A percentile compares a stretch with the other conserved stretches of the same genome.
Evolutionary conservation across 352 stramenopile genomes (phyloP).

Genomic region (Pythium biforme): DNA sequence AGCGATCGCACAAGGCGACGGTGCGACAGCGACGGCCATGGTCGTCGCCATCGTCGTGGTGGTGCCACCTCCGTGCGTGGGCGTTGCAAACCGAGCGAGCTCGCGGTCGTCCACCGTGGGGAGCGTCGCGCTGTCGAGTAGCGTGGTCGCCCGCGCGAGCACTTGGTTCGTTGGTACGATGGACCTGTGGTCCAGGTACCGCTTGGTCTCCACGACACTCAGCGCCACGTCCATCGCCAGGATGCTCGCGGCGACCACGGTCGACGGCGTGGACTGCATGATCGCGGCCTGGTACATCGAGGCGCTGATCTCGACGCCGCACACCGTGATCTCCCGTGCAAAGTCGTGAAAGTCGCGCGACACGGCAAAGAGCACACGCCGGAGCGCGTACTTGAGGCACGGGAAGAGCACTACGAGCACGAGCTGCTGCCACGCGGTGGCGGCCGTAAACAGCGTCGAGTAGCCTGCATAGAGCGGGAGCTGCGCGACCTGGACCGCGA

Average conservation of each 20-base stretch:
- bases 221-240: not conserved
- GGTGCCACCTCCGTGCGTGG: not conserved
- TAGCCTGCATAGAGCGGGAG: not conserved
- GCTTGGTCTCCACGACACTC: not conserved
- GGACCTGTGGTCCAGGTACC: not conserved
- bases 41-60: not conserved
- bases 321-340: not conserved
- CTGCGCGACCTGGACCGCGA: not conserved
- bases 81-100: not conserved
- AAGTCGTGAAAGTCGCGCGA: not conserved
- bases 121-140: not conserved
- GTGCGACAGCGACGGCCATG: no score
- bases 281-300: not conserved
- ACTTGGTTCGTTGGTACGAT: not conserved
- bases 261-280: constrained; percentile 1
- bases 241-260: not conserved
- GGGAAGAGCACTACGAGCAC: not conserved
- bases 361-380: not conserved
- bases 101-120: not conserved
- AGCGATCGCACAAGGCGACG: no score
- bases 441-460: not conserved
- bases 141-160: not conserved
- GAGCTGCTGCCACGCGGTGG: not conserved
- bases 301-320: not conserved
- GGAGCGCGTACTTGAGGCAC: not conserved